These are phyloP conservation scores for Curvularia spicifera DNA, from an alignment of 2,329 filamentous ascomycete species.

Conservation along the genomic window DNA sequence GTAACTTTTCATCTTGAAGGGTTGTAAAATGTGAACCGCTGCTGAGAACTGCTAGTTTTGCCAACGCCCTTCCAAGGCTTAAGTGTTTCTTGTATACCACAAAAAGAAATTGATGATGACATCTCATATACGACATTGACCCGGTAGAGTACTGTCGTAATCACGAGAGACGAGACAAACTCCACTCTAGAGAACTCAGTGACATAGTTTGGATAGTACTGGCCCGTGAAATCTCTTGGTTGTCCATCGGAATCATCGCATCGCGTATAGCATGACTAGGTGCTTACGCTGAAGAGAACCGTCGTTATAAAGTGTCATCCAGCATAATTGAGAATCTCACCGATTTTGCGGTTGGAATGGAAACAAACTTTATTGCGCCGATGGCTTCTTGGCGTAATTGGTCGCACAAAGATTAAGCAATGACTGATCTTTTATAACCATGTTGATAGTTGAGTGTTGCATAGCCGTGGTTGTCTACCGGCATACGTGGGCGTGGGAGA, in stretches of 20 bases:
- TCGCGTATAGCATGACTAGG: not conserved
- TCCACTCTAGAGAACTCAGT: not conserved
- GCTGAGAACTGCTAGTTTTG: conserved; percentile 1
- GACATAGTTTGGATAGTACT: not conserved
- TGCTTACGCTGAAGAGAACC: not conserved
- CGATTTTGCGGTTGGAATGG: not conserved
- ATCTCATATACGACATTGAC: not conserved
- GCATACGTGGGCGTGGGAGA: not conserved
- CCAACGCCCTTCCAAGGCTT: conserved; percentile 5
- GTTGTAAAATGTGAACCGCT: not conserved
- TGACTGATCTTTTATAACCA: conserved; percentile 6
- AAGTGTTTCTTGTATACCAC: conserved; percentile 1
- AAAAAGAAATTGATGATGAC: not conserved
- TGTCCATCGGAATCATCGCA: not conserved
- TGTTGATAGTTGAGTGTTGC: not conserved
- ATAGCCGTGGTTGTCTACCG: conserved; percentile 6
- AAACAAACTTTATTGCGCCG: not conserved
- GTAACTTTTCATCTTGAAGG: conserved; percentile 9
- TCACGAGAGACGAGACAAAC: not conserved
- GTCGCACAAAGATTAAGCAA: conserved; percentile 7
- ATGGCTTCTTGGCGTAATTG: conserved; percentile 3
- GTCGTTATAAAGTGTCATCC: not conserved
- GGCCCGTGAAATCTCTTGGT: not conserved
- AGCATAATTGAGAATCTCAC: not conserved
- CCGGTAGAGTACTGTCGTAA: conserved; percentile 5